Conservation (phyloP, 805 yeast genomes). For the Suhomyces xylopsoci region DNA sequence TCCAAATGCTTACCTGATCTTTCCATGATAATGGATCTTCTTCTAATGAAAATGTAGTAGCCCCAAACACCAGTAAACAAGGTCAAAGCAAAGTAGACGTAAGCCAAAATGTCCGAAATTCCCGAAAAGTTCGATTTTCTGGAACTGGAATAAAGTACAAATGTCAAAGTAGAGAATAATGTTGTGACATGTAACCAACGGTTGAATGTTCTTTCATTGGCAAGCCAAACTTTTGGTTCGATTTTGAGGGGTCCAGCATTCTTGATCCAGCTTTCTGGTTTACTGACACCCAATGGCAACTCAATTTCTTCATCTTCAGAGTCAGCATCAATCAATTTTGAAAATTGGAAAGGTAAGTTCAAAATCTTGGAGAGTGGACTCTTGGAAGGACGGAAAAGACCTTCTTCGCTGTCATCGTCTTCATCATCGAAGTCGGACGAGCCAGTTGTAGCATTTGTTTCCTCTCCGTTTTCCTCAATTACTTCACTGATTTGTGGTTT, state of each 20-base stretch:
- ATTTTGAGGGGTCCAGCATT: conserved; percentile 91
- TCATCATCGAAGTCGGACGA: conserved; percentile 31
- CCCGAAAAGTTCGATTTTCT: conserved; percentile 59
- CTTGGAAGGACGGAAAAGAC: neutral
- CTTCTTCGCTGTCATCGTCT: conserved; percentile 28
- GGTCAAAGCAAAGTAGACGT: conserved; percentile 75
- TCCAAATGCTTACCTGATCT: conserved; percentile 88
- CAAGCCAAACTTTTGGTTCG: conserved; percentile 98
- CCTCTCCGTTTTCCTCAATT: conserved; percentile 9
- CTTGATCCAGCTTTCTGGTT: conserved; percentile 75
- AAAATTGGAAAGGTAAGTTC: conserved; percentile 25
- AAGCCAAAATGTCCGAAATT: conserved; percentile 70
- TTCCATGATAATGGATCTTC: conserved; percentile 70
- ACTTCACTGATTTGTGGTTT: neutral
- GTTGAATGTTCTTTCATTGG: conserved; percentile 95
- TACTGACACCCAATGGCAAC: conserved; percentile 84
- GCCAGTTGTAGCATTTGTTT: conserved; percentile 10
- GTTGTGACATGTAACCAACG: conserved; percentile 92
- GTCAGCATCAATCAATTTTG: conserved; percentile 57
- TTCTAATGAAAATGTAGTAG: conserved; percentile 65
- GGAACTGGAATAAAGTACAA: conserved; percentile 77
- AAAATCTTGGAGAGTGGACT: conserved; percentile 17
- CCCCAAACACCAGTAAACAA: conserved; percentile 89
- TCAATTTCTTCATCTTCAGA: conserved; percentile 81
- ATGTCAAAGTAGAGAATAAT: conserved; percentile 78